A percentile compares a stretch with the other conserved stretches of the same genome.
These are phyloP conservation scores for Calvatia gigantea DNA, from an alignment of 768 basidiomycete species.

Conservation along the genomic window DNA sequence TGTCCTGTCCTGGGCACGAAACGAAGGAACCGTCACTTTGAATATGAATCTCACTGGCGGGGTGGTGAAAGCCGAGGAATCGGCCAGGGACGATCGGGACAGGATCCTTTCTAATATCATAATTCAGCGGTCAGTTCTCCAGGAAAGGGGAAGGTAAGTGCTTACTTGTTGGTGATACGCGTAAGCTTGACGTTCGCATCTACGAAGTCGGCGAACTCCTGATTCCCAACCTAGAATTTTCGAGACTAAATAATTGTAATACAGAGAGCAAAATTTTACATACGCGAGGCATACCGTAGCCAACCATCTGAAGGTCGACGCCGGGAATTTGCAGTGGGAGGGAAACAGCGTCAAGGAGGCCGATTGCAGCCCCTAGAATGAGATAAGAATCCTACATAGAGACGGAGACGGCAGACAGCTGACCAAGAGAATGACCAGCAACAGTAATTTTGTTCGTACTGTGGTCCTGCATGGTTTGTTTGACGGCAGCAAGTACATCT, in stretches of 20 bases:
- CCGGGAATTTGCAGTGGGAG: slow-evolving; percentile 45
- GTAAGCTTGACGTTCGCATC: slow-evolving; percentile 39
- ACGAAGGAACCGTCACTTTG: slow-evolving; percentile 32
- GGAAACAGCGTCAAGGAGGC: slow-evolving; percentile 48
- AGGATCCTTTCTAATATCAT: slow-evolving; percentile 24
- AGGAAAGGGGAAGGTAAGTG: not conserved
- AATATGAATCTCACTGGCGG: slow-evolving; percentile 54
- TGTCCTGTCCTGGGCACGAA: slow-evolving; percentile 47
- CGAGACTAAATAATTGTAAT: not conserved
- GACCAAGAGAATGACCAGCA: slow-evolving; percentile 26
- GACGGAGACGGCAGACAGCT: not conserved
- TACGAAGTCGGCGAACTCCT: slow-evolving; percentile 43
- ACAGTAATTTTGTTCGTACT: slow-evolving; percentile 32
- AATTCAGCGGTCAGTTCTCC: not conserved
- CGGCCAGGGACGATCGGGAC: slow-evolving; percentile 56
- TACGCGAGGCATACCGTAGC: slow-evolving; percentile 50
- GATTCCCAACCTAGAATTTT: slow-evolving; percentile 38
- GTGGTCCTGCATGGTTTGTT: slow-evolving; percentile 9
- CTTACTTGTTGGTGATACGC: slow-evolving; percentile 35
- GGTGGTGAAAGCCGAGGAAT: slow-evolving; percentile 46
- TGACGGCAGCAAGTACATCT: slow-evolving; percentile 26
- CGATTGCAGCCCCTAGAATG: slow-evolving; percentile 46
- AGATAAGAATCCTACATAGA: slow-evolving; percentile 14
- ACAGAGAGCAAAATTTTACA: not conserved
- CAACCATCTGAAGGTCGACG: slow-evolving; percentile 35